A percentile compares a stretch with the other conserved stretches of the same genome.
These are phyloP conservation scores for Coemansia sp. DNA, from an alignment of 192 early-diverging fungal genomes.

Conservation along the genomic window DNA sequence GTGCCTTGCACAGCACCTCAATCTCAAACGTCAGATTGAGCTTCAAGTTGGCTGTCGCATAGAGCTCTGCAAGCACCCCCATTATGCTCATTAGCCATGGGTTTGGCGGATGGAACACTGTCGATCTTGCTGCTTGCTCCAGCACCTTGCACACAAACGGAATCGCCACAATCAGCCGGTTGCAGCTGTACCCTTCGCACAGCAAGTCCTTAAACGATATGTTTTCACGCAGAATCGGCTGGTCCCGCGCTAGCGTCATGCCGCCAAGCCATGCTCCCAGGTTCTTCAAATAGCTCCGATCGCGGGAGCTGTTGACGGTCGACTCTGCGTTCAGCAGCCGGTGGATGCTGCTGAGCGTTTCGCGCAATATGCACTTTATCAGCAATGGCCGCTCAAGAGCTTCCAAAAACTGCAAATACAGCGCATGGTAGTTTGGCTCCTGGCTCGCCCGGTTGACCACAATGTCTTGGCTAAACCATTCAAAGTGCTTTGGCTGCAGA, in stretches of 20 bases:
- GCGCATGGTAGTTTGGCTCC: slow-evolving; percentile 94
- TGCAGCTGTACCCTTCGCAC: slow-evolving; percentile 85
- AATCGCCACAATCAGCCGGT: slow-evolving; percentile 90
- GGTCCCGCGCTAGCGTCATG: slow-evolving; percentile 94
- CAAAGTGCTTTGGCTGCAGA: slow-evolving; percentile 67
- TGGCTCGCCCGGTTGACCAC: slow-evolving; percentile 94
- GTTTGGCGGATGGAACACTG: slow-evolving; percentile 92
- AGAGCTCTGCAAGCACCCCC: slow-evolving; percentile 87
- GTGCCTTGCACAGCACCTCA: slow-evolving; percentile 93
- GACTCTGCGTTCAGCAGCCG: slow-evolving; percentile 91
- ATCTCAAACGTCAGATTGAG: slow-evolving; percentile 97
- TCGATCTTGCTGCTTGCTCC: slow-evolving; percentile 80
- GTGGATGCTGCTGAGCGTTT: slow-evolving; percentile 85
- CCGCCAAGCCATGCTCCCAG: slow-evolving; percentile 96
- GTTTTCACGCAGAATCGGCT: slow-evolving; percentile 93
- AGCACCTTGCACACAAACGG: slow-evolving; percentile 98
- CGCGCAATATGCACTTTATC: slow-evolving; percentile 74
- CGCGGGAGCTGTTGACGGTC: slow-evolving; percentile 83
- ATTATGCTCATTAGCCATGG: slow-evolving; percentile 98
- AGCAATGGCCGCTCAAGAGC: slow-evolving; percentile 67
- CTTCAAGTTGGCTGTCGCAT: slow-evolving; percentile 89
- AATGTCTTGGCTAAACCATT: slow-evolving; percentile 96
- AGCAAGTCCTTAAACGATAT: slow-evolving; percentile 92
- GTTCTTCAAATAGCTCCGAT: slow-evolving; percentile 90
- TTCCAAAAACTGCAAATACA: slow-evolving; percentile 86